phyloP scores from a whole-genome alignment of 495 filamentous ascomycete genomes.

The Patellaria atrata region DNA sequence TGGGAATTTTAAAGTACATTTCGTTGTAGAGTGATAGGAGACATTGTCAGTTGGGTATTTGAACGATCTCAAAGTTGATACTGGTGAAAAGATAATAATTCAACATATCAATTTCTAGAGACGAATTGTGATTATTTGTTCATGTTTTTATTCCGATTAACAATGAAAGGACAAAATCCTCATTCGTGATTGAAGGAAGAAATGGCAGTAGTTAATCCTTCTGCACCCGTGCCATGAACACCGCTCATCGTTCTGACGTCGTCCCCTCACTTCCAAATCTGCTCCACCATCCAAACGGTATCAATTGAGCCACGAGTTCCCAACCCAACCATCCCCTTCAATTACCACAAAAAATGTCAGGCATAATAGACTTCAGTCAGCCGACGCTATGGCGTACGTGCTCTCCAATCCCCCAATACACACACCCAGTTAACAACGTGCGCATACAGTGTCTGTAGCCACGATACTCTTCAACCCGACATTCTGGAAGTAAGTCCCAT shows the following conservation, averaged over 20 bases:
- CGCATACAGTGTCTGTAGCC: slow-evolving; percentile 42
- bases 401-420: slow-evolving; percentile 2
- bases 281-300: background rate
- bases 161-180: too few relatives aligned
- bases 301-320: background rate
- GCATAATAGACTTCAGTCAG: slow-evolving; percentile 45
- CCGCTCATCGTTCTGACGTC: background rate
- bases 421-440: slow-evolving; percentile 14
- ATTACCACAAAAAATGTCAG: slow-evolving; percentile 4
- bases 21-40: too few relatives aligned
- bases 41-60: too few relatives aligned
- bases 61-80: too few relatives aligned
- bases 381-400: slow-evolving; percentile 45
- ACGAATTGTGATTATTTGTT: too few relatives aligned
- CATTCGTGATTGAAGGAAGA: too few relatives aligned
- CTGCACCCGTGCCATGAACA: too few relatives aligned
- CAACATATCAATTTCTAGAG: too few relatives aligned
- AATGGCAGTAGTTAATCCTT: too few relatives aligned
- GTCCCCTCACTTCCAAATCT: background rate
- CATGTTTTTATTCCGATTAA: too few relatives aligned
- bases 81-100: too few relatives aligned
- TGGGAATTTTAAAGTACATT: too few relatives aligned
- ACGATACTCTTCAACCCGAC: slow-evolving; percentile 63
- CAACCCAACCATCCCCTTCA: background rate
- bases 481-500: slow-evolving; percentile 57